Percentiles rank a stretch among this genome's conserved stretches.
phyloP scores from a whole-genome alignment of 257 asterid species.

The Nyctanthes arbortristis region DNA sequence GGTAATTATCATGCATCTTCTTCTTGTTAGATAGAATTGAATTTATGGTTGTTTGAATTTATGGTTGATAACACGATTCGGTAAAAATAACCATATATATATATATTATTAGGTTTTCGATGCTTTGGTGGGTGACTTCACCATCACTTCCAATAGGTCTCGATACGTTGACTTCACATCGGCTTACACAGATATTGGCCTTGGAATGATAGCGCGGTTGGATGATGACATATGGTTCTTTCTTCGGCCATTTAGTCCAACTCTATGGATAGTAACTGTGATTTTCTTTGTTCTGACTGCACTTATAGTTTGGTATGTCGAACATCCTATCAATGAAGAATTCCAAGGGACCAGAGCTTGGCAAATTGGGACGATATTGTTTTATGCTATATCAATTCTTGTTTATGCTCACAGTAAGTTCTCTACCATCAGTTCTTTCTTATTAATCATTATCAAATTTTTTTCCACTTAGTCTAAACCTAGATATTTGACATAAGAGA shows the following conservation, averaged over 20 bases:
- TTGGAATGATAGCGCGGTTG: background rate
- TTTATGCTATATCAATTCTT: background rate
- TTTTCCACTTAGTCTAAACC: no score
- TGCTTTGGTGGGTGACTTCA: background rate
- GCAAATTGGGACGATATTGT: background rate
- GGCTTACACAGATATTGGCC: background rate
- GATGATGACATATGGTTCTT: background rate
- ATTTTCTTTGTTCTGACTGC: background rate
- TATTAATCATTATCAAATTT: no score
- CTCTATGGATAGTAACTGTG: background rate
- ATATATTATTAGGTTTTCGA: no score
- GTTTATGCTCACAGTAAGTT: background rate
- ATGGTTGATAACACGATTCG: no score
- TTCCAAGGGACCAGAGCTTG: background rate
- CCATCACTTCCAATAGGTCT: background rate
- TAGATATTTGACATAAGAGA: no score
- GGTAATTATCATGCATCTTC: background rate
- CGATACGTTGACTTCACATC: background rate
- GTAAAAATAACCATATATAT: no score
- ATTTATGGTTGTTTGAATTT: no score
- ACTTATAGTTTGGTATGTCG: background rate
- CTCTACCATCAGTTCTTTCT: background rate
- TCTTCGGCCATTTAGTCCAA: background rate
- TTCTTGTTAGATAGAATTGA: no score
- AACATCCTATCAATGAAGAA: background rate